Conservation (phyloP, 495 filamentous ascomycete species). For the Cryomyces minteri region DNA sequence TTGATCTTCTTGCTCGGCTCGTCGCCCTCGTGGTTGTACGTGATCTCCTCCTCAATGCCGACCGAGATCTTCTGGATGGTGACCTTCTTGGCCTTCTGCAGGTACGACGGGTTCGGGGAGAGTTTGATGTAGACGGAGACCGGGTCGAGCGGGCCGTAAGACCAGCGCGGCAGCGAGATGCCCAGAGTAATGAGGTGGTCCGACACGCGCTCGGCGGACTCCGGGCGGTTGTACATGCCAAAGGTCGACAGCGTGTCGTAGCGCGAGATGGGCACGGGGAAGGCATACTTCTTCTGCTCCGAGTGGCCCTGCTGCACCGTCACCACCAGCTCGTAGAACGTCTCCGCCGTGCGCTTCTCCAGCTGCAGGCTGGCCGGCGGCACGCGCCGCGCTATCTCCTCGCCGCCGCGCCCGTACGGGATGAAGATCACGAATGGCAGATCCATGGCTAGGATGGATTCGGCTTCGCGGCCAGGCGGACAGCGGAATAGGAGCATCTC, state of each 20-base stretch:
- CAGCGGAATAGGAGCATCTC: constrained; percentile 87
- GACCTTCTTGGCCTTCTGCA: constrained; percentile 75
- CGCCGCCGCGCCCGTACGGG: constrained; percentile 75
- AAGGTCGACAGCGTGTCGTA: constrained; percentile 97
- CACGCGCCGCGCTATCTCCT: constrained; percentile 72
- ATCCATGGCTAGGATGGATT: constrained; percentile 91
- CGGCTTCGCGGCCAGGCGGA: constrained; percentile 60
- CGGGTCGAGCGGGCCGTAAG: constrained; percentile 87
- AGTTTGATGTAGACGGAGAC: constrained; percentile 91
- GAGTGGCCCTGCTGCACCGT: constrained; percentile 79
- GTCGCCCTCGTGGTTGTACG: constrained; percentile 95
- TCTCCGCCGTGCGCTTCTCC: constrained; percentile 81
- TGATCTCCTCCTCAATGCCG: constrained; percentile 90
- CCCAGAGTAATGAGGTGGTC: constrained; percentile 86
- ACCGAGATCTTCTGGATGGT: constrained; percentile 90
- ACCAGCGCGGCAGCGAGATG: constrained; percentile 86
- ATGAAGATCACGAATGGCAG: constrained; percentile 94
- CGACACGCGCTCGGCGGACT: constrained; percentile 62
- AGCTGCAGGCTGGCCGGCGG: constrained; percentile 87
- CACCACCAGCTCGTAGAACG: constrained; percentile 90
- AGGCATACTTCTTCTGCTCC: constrained; percentile 74
- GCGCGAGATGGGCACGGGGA: constrained; percentile 76
- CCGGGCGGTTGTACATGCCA: constrained; percentile 97
- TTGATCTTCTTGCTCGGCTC: constrained; percentile 86
- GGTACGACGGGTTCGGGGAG: constrained; percentile 78